phyloP scores from a whole-genome alignment of 1,284 basidiomycete species.

The Boletus sp. region DNA sequence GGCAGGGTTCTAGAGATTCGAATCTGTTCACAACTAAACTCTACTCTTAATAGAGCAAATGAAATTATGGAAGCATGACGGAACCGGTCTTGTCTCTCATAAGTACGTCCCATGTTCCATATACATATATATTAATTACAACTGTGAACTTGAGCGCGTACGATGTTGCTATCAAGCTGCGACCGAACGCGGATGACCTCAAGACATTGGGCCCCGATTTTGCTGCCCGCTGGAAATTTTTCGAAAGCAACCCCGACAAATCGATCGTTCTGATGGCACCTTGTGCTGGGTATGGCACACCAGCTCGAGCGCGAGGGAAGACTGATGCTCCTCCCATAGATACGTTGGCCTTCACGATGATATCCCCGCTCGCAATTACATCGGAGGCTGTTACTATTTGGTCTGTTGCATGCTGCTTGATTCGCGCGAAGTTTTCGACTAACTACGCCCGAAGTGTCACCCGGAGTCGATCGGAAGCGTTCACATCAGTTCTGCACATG shows the following conservation, averaged over 20 bases:
- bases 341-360: constrained; percentile 9
- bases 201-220: constrained; percentile 46
- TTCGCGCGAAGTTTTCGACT: background rate
- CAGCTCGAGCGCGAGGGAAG: background rate
- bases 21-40: background rate
- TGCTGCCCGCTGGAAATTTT: constrained; percentile 44
- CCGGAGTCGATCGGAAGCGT: constrained; percentile 42
- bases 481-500: constrained; percentile 41
- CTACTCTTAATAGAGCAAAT: constrained; percentile 36
- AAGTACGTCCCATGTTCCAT: constrained; percentile 37
- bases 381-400: constrained; percentile 15
- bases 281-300: constrained; percentile 30
- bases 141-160: constrained; percentile 31
- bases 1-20: background rate
- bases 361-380: constrained; percentile 17
- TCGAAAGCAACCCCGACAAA: constrained; percentile 47
- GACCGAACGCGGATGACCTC: constrained; percentile 45
- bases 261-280: constrained; percentile 41
- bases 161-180: constrained; percentile 49
- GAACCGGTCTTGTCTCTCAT: constrained; percentile 47
- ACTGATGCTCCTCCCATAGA: constrained; percentile 4
- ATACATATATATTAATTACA: background rate
- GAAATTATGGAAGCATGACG: constrained; percentile 42
- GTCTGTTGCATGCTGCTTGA: constrained; percentile 7
- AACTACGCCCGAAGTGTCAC: constrained; percentile 31